These are phyloP conservation scores for Arachnomyces sp. DNA, from an alignment of 2,329 filamentous ascomycete genomes.

Conservation along the genomic window DNA sequence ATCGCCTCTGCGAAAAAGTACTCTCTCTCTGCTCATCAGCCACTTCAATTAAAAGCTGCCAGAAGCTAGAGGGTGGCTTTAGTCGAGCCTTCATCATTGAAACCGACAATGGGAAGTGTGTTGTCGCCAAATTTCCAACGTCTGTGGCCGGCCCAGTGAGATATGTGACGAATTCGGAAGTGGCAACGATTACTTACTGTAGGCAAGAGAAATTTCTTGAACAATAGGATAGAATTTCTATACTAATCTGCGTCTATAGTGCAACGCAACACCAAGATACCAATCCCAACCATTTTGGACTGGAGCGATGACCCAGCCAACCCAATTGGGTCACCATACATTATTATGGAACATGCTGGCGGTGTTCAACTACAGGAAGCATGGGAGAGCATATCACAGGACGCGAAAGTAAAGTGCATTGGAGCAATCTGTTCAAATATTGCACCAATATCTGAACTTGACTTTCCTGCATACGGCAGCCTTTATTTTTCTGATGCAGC, in stretches of 20 bases:
- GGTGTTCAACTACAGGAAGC: conserved; percentile 22
- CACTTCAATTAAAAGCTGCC: conserved; percentile 21
- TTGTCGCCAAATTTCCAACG: conserved; percentile 36
- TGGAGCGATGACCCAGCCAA: conserved; percentile 30
- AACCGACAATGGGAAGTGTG: conserved; percentile 25
- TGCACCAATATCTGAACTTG: conserved; percentile 17
- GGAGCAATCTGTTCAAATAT: conserved; percentile 12
- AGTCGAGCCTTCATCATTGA: conserved; percentile 37
- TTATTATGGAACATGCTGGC: conserved; percentile 29
- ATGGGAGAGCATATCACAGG: conserved; percentile 22
- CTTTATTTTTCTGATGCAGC: conserved; percentile 20
- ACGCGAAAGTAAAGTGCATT: conserved; percentile 17
- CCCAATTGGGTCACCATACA: conserved; percentile 27
- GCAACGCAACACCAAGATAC: conserved; percentile 28
- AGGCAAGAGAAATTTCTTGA: too few species aligned
- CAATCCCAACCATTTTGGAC: conserved; percentile 33
- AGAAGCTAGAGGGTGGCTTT: conserved; percentile 37
- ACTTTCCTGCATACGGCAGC: conserved; percentile 25
- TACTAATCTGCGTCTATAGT: too few species aligned
- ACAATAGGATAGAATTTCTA: too few species aligned
- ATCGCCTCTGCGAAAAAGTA: conserved; percentile 26
- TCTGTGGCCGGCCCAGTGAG: conserved; percentile 26
- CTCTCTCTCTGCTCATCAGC: conserved; percentile 28
- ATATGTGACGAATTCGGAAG: conserved; percentile 35
- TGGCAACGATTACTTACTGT: too few species aligned